Conservation (phyloP, 306 rosid species). For the cucumber (Cucumis sativus) region DNA sequence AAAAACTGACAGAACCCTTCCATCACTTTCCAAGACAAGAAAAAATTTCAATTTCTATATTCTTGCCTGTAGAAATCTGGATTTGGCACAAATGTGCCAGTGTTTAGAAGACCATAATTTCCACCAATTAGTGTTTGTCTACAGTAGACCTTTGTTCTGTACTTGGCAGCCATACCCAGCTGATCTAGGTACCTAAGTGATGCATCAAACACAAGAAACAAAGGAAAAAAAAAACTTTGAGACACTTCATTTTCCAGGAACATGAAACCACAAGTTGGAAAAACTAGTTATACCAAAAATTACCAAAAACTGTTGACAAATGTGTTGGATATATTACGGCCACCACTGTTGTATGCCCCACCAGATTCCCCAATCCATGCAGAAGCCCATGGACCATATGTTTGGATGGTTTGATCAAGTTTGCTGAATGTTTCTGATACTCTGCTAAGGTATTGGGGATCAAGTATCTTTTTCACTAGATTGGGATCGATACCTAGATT, state of each 20-base stretch:
- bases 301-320: conserved; percentile 92
- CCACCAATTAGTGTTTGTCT: conserved; percentile 90
- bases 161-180: conserved; percentile 80
- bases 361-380: conserved; percentile 99
- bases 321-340: conserved; percentile 62
- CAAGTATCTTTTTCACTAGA: conserved; percentile 48
- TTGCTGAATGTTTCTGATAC: conserved; percentile 30
- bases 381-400: conserved; percentile 69
- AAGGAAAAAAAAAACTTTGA: not conserved
- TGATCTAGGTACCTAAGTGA: conserved; percentile 84
- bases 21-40: not conserved
- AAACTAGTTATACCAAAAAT: conserved; percentile 19
- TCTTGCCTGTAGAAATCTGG: conserved; percentile 91
- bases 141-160: conserved; percentile 72
- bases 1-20: not conserved
- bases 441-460: conserved; percentile 48
- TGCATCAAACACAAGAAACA: not conserved
- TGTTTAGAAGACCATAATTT: conserved; percentile 78
- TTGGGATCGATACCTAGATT: conserved; percentile 55
- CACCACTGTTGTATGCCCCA: conserved; percentile 92
- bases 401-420: conserved; percentile 42
- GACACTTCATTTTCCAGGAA: not conserved
- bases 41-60: not conserved
- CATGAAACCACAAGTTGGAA: not conserved
- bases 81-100: conserved; percentile 59